Evolutionary conservation across 2,329 filamentous ascomycete species (phyloP).

Genomic region (Paecilomyces dactylethromorphus): DNA sequence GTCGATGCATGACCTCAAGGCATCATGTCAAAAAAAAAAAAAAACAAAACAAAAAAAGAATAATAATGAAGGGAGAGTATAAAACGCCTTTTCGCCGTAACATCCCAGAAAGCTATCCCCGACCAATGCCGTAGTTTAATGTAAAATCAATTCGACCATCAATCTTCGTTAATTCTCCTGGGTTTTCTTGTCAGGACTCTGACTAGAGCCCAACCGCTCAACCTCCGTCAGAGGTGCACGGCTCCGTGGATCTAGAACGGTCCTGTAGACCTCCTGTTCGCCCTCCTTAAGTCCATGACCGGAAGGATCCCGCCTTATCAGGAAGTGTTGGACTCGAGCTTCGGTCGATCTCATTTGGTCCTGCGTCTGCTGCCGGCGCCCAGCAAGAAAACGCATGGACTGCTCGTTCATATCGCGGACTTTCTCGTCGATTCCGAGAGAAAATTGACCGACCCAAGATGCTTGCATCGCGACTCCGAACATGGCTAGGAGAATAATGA

Average conservation of each 20-base stretch:
- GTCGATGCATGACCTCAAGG: not conserved
- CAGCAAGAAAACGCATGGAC: constrained; percentile 51
- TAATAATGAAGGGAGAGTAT: not conserved
- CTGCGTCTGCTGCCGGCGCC: constrained; percentile 46
- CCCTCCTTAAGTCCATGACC: constrained; percentile 39
- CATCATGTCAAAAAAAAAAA: no score
- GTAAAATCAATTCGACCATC: not conserved
- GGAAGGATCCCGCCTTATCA: constrained; percentile 63
- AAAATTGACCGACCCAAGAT: constrained; percentile 58
- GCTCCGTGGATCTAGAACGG: constrained; percentile 19
- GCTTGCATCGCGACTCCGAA: constrained; percentile 68
- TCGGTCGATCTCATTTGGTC: constrained; percentile 44
- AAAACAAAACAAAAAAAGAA: no score
- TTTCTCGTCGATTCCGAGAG: constrained; percentile 58
- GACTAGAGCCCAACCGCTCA: not conserved
- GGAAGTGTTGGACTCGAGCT: constrained; percentile 68
- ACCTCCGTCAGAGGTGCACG: not conserved
- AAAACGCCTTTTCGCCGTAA: not conserved
- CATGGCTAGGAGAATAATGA: constrained; percentile 64
- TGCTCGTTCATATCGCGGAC: constrained; percentile 60
- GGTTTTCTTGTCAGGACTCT: not conserved
- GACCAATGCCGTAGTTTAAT: not conserved
- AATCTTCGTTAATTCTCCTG: not conserved
- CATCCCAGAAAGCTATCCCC: not conserved
- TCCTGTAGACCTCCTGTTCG: constrained; percentile 35